Conservation (phyloP, 2,329 filamentous ascomycete species). For the Pseudocercospora macadamiae region DNA sequence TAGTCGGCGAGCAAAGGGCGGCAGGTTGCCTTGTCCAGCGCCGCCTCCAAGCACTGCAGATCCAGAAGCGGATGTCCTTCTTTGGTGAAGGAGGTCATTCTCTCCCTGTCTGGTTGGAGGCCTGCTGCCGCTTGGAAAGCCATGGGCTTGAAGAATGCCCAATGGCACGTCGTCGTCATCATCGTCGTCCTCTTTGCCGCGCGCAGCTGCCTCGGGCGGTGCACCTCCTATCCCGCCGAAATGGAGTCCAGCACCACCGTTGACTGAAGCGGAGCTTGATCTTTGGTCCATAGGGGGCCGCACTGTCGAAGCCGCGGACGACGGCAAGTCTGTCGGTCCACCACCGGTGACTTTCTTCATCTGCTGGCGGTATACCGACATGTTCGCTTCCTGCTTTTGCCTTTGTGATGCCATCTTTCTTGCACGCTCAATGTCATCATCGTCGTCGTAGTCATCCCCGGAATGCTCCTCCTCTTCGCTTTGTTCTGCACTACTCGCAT, state of each 20-base stretch:
- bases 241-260: constrained; percentile 26
- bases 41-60: constrained; percentile 47
- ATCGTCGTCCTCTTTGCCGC: constrained; percentile 55
- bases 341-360: constrained; percentile 97
- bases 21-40: constrained; percentile 60
- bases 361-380: constrained; percentile 86
- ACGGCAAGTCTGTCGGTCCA: constrained; percentile 51
- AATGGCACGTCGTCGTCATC: constrained; percentile 88
- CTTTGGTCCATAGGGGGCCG: constrained; percentile 62
- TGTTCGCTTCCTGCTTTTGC: constrained; percentile 85
- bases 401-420: constrained; percentile 74
- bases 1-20: constrained; percentile 79
- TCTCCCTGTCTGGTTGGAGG: constrained; percentile 69
- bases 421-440: constrained; percentile 77
- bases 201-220: constrained; percentile 31
- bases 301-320: constrained; percentile 41
- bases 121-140: constrained; percentile 78
- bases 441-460: constrained; percentile 66
- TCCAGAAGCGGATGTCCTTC: constrained; percentile 51
- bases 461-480: constrained; percentile 53
- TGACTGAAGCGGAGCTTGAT: constrained; percentile 34
- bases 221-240: constrained; percentile 37
- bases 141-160: constrained; percentile 83
- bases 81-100: constrained; percentile 60
- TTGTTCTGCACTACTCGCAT: constrained; percentile 47